These are phyloP conservation scores for Vanilla planifolia DNA, from an alignment of 106 monocot species.

Conservation along the genomic window DNA sequence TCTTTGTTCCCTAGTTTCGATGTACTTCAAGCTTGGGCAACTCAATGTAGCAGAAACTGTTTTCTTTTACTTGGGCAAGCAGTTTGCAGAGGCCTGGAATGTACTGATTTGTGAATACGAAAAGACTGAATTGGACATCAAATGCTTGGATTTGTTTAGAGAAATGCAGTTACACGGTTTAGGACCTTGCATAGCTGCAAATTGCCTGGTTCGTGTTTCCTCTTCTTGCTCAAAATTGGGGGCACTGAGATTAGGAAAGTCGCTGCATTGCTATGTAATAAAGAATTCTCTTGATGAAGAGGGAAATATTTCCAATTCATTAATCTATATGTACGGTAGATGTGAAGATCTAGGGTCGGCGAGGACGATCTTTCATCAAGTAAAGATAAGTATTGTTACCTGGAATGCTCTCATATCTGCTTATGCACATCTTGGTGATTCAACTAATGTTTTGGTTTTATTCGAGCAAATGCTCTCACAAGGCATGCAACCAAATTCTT, in stretches of 20 bases:
- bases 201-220: constrained; percentile 34
- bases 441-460: constrained; percentile 41
- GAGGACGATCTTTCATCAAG: constrained; percentile 38
- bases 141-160: constrained; percentile 57
- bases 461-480: constrained; percentile 56
- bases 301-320: constrained; percentile 37
- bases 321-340: constrained; percentile 60
- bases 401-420: constrained; percentile 63
- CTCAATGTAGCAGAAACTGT: constrained; percentile 25
- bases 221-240: constrained; percentile 51
- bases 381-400: constrained; percentile 41
- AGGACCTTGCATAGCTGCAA: constrained; percentile 9
- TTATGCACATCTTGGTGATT: constrained; percentile 31
- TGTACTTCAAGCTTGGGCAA: constrained; percentile 56
- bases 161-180: constrained; percentile 34
- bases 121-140: constrained; percentile 26
- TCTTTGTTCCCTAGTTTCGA: constrained; percentile 29
- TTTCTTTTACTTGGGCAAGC: constrained; percentile 17
- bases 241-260: constrained; percentile 34
- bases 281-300: constrained; percentile 25
- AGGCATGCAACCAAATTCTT: constrained; percentile 37
- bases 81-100: constrained; percentile 45
- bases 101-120: constrained; percentile 48
- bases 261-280: constrained; percentile 47
- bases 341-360: constrained; percentile 31